Percentiles rank a stretch among this genome's conserved stretches.
These are phyloP conservation scores for Clonostachys solani DNA, from an alignment of 2,329 filamentous ascomycete genomes.

Conservation along the genomic window DNA sequence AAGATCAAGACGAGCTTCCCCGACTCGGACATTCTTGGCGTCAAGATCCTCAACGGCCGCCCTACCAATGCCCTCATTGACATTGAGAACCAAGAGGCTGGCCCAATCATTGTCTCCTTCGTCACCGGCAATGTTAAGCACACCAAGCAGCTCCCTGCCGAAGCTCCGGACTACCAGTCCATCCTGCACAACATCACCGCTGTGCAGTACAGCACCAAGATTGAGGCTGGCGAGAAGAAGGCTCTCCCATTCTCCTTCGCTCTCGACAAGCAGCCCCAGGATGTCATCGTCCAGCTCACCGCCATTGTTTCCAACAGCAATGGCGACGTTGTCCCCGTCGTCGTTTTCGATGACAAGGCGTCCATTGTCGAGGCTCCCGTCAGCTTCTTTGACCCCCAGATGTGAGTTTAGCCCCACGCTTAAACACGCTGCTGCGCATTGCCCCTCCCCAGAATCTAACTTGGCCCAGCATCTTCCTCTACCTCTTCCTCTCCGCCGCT, in stretches of 20 bases:
- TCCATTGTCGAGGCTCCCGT: conserved; percentile 86
- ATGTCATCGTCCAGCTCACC: conserved; percentile 73
- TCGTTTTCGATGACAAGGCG: conserved; percentile 78
- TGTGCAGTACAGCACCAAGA: conserved; percentile 66
- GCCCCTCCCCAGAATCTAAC: conserved; percentile 25
- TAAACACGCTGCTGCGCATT: neutral
- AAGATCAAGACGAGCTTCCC: conserved; percentile 60
- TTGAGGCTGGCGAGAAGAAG: conserved; percentile 73
- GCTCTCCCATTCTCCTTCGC: conserved; percentile 79
- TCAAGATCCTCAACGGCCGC: conserved; percentile 92
- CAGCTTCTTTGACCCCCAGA: conserved; percentile 91
- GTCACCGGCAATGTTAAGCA: conserved; percentile 69
- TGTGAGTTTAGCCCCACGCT: conserved; percentile 54
- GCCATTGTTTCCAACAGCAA: conserved; percentile 67
- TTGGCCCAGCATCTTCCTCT: conserved; percentile 81
- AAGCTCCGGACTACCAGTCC: conserved; percentile 36
- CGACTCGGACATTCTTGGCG: conserved; percentile 80
- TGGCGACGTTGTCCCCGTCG: conserved; percentile 69
- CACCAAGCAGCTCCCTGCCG: conserved; percentile 45
- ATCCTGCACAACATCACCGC: conserved; percentile 84
- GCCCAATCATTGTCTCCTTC: conserved; percentile 70
- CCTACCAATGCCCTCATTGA: conserved; percentile 79
- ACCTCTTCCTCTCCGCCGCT: conserved; percentile 77
- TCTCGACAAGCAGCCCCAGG: conserved; percentile 89
- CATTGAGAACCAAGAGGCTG: conserved; percentile 78